Conservation (phyloP, 2,329 filamentous ascomycete species). For the Claviceps pusilla region DNA sequence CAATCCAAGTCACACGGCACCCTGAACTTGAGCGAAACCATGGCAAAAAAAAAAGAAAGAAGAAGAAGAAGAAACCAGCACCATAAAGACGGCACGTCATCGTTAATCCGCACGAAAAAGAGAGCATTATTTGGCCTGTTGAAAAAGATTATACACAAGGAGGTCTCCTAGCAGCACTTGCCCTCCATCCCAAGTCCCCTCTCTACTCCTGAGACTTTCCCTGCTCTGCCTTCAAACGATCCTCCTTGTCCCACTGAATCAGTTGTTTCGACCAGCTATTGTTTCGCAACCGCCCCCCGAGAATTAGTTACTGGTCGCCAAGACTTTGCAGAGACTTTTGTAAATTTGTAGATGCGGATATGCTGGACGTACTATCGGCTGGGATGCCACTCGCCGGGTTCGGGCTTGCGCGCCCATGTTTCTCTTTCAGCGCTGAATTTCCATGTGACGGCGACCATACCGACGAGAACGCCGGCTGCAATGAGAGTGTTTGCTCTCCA, state of each 20-base stretch:
- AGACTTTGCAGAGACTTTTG: neutral
- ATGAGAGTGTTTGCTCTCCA: slow-evolving; percentile 86
- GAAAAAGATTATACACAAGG: slow-evolving; percentile 6
- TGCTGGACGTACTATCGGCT: slow-evolving; percentile 57
- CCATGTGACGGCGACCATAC: slow-evolving; percentile 54
- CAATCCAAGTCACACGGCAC: too few species aligned
- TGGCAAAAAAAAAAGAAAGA: neutral
- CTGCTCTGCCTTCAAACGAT: slow-evolving; percentile 20
- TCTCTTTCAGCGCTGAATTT: slow-evolving; percentile 62
- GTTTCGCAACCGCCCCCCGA: neutral
- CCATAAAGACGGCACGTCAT: neutral
- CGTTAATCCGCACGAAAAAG: neutral
- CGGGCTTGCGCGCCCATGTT: slow-evolving; percentile 58
- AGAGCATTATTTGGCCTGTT: neutral
- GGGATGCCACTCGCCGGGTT: slow-evolving; percentile 63
- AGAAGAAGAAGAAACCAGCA: too few species aligned
- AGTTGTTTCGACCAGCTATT: slow-evolving; percentile 31
- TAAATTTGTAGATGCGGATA: too few species aligned
- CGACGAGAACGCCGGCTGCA: slow-evolving; percentile 51
- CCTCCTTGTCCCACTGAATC: slow-evolving; percentile 30
- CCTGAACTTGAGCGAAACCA: too few species aligned
- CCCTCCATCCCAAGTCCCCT: neutral
- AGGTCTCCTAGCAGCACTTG: neutral
- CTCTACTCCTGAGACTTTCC: slow-evolving; percentile 15
- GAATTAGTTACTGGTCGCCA: neutral